Conservation (phyloP, 164 flowering plant species). For the Cinnamomum chago region DNA sequence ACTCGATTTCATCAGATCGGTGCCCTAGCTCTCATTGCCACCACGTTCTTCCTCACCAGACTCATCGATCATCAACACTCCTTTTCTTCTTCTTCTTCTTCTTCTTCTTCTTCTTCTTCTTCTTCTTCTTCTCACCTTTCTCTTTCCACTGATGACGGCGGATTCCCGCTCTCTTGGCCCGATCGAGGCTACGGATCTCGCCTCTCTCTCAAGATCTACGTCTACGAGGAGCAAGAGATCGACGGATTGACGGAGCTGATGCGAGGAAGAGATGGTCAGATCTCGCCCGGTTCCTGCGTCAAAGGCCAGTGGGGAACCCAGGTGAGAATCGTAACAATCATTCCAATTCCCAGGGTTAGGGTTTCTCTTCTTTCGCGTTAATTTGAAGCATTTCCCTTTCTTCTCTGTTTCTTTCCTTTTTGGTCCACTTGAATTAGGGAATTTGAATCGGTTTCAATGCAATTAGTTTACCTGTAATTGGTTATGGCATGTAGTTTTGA, state of each 20-base stretch:
- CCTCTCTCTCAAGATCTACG: constrained; percentile 69
- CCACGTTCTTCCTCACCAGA: constrained; percentile 80
- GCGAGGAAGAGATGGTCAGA: constrained; percentile 68
- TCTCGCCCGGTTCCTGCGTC: constrained; percentile 46
- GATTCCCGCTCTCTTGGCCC: constrained; percentile 44
- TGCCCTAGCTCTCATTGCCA: constrained; percentile 52
- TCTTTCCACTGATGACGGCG: background rate
- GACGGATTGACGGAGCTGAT: constrained; percentile 67
- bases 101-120: background rate
- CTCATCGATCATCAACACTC: constrained; percentile 36
- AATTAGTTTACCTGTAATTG: too few relatives aligned
- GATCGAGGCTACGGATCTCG: constrained; percentile 57
- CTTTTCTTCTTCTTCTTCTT: constrained; percentile 5
- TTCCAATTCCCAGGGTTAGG: background rate
- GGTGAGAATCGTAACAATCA: constrained; percentile 30
- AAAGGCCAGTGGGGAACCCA: constrained; percentile 99
- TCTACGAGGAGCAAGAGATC: constrained; percentile 79
- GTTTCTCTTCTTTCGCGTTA: background rate
- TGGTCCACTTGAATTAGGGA: background rate
- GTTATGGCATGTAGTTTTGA: background rate
- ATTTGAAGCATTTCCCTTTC: too few relatives aligned
- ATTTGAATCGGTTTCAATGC: too few relatives aligned
- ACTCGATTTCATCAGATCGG: constrained; percentile 75
- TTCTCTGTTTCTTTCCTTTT: background rate
- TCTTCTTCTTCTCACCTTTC: background rate